Evolutionary conservation across 169 alveolate species (phyloP).

Genomic region (Cryptosporidium meleagridis): DNA sequence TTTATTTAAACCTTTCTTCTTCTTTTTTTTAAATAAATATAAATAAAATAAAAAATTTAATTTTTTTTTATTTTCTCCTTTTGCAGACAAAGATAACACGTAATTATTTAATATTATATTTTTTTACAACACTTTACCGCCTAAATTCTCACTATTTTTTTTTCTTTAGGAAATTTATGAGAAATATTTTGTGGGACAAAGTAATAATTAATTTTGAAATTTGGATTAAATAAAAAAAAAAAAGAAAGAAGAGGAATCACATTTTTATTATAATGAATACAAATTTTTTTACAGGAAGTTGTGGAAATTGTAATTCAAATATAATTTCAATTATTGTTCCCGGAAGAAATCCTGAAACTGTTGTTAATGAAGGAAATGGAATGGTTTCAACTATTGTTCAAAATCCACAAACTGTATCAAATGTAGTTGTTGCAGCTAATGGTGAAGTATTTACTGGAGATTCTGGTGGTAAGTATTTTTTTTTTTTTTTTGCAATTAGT

Average conservation of each 20-base stretch:
- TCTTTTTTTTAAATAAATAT: no score
- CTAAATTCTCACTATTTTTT: background rate
- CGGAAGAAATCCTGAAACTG: constrained; percentile 46
- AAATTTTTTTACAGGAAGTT: background rate
- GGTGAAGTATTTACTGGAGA: constrained; percentile 21
- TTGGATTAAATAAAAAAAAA: background rate
- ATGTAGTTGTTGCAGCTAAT: constrained; percentile 14
- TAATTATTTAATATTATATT: background rate
- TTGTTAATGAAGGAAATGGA: constrained; percentile 25
- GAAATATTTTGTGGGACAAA: background rate
- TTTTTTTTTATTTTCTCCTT: background rate
- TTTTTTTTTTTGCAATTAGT: background rate
- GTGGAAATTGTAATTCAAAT: constrained; percentile 13
- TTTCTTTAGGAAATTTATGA: no score
- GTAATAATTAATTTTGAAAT: no score
- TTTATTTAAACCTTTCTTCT: no score
- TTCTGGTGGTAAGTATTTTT: constrained; percentile 58
- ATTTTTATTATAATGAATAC: background rate
- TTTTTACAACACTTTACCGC: background rate
- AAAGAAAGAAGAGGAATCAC: background rate
- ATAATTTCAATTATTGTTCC: constrained; percentile 39
- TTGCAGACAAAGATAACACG: background rate
- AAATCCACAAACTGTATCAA: constrained; percentile 35
- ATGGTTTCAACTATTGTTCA: constrained; percentile 24
- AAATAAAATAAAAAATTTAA: no score